These are phyloP conservation scores for Penicillium desertorum DNA, from an alignment of 495 filamentous ascomycete species.

Conservation along the genomic window DNA sequence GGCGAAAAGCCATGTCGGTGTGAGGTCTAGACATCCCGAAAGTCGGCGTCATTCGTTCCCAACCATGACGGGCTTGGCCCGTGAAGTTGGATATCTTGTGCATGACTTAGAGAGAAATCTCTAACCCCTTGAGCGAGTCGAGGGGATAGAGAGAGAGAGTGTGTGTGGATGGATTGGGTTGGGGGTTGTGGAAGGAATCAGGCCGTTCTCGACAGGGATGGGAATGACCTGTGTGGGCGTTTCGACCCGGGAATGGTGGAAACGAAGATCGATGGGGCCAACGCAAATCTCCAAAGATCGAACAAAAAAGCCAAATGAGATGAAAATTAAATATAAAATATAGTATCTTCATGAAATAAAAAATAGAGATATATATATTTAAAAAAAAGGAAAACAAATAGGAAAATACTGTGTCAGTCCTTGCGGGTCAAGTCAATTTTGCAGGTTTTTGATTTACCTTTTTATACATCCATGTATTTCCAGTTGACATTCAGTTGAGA, in stretches of 20 bases:
- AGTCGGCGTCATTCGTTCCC: conserved; percentile 84
- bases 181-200: conserved; percentile 19
- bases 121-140: conserved; percentile 44
- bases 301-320: conserved; percentile 17
- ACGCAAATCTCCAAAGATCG: neutral
- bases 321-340: conserved; percentile 12
- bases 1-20: conserved; percentile 75
- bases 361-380: no score
- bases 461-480: neutral
- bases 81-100: conserved; percentile 91
- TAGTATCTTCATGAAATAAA: neutral
- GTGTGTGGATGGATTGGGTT: conserved; percentile 25
- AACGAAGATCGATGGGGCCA: conserved; percentile 33
- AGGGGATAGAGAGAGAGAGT: conserved; percentile 42
- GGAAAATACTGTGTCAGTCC: conserved; percentile 9
- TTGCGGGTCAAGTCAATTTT: neutral
- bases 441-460: neutral
- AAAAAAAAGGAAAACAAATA: conserved; percentile 5
- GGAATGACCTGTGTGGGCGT: conserved; percentile 44
- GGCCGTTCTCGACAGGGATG: conserved; percentile 45
- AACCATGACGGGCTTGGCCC: conserved; percentile 80
- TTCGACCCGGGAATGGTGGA: conserved; percentile 35
- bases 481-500: neutral
- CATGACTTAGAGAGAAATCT: conserved; percentile 56
- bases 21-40: conserved; percentile 76